Base-by-base conservation (phyloP, 768 basidiomycete genomes). In the Leccinum longicurvipes region DNA sequence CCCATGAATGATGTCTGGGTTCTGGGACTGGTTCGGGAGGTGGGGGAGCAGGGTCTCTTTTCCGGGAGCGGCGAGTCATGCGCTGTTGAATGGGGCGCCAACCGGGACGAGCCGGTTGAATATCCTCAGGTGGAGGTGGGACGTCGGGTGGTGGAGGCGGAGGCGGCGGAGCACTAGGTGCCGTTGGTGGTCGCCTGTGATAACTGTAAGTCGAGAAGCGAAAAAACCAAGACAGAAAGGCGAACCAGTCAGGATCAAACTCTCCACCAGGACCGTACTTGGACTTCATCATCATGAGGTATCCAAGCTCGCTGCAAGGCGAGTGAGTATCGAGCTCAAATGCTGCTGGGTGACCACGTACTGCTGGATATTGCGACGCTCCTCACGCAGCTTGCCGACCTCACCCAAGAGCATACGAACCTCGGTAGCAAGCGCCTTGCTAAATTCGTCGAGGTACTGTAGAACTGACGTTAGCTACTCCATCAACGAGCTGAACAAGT, bases 371-470 rank as follows among this genome's bases (percentile, higher is more conserved):
- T 79, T 81, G 42, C 91, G 83, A 63, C 85, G 80, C 64, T 93
- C 87, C 71, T 91, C 87, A 4, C 89, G 83, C 46, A 93, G 75
- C 61, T 86, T 89, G 39, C 91, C 89, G 39, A 93, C 91, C 74
- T 93, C 91, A 32, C 80, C 82, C 10, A 93, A 79, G 14, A 93
- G 77, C 80, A 90, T 86, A 28, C 89, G 84, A 10, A 93, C 91
- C 74, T 93, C 91, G 15, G 81, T 77, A 3, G 91, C 89, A 46
- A 93, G 73, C 1, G 91, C 86, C 68, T 85, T 88, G 70, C 89
- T 92, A 73, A 93, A 93, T 54, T 93, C 89, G 57, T 93, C 87
- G 14, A 93, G 79, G 67, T 93, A 93, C 87, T 91, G 53, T 39
- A 24, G 24, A 21, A 25, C 21, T 5, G 34, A 45, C 14, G 34